A percentile compares a stretch with the other conserved stretches of the same genome.
Conservation (phyloP, 2,329 filamentous ascomycete species). For the Botryotinia globosa region DNA sequence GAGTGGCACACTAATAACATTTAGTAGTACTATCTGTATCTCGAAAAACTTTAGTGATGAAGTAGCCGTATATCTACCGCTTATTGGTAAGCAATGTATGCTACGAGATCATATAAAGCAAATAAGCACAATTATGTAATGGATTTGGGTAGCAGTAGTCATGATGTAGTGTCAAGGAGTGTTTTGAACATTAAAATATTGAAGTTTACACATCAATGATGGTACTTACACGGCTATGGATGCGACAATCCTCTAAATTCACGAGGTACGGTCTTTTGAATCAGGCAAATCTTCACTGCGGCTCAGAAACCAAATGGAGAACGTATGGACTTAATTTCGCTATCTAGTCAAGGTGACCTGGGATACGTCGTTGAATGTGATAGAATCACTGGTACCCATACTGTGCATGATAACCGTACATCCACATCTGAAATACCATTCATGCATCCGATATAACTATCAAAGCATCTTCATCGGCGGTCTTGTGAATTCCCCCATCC, state of each 20-base stretch:
- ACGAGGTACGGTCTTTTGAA: neutral
- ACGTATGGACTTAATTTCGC: neutral
- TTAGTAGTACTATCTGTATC: neutral
- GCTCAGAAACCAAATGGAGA: neutral
- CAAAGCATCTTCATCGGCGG: no score
- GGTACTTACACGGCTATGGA: neutral
- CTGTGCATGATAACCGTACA: no score
- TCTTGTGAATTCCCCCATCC: rapidly evolving
- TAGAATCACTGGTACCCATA: neutral
- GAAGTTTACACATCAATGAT: neutral
- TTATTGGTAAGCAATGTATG: no score
- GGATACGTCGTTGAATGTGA: neutral
- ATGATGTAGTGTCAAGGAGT: neutral
- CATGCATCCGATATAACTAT: neutral
- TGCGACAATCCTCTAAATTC: neutral
- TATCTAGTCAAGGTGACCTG: neutral
- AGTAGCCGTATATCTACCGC: neutral
- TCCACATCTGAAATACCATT: no score
- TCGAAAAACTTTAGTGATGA: neutral
- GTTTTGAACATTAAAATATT: neutral
- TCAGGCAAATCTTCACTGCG: neutral
- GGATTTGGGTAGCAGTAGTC: neutral
- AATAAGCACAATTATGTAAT: neutral
- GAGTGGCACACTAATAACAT: neutral
- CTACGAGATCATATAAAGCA: no score